phyloP scores from a whole-genome alignment of 345 rosid genomes.

The Balakata baccata region DNA sequence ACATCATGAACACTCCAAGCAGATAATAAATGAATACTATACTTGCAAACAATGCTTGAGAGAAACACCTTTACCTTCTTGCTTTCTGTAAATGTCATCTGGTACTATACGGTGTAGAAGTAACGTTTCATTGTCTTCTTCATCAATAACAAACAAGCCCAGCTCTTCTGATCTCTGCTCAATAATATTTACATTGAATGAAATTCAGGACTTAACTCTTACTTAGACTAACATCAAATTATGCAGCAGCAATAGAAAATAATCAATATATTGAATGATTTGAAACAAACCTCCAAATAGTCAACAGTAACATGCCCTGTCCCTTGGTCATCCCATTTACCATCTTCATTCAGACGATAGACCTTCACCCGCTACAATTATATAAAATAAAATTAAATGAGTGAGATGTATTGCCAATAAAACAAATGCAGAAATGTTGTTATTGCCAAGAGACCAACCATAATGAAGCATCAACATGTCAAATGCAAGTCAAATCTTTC shows the following conservation, averaged over 20 bases:
- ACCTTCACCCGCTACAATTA: slow-evolving; percentile 80
- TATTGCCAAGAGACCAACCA: too few species aligned
- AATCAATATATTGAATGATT: not conserved
- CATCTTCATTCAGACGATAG: slow-evolving; percentile 64
- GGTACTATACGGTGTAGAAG: slow-evolving; percentile 74
- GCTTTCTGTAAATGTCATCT: slow-evolving; percentile 80
- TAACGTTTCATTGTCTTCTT: slow-evolving; percentile 74
- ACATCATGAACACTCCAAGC: not conserved
- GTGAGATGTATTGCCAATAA: not conserved
- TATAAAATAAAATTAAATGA: not conserved
- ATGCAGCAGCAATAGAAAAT: not conserved
- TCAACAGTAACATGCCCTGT: slow-evolving; percentile 82
- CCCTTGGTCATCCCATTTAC: slow-evolving; percentile 96
- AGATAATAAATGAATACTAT: not conserved
- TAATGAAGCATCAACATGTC: too few species aligned
- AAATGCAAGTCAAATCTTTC: too few species aligned
- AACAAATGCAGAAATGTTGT: not conserved
- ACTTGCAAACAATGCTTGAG: not conserved
- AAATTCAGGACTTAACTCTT: slow-evolving; percentile 8
- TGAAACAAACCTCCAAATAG: slow-evolving; percentile 67
- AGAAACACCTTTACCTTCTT: too few species aligned
- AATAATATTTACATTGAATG: slow-evolving; percentile 26
- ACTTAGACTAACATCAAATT: not conserved
- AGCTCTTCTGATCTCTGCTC: slow-evolving; percentile 74
- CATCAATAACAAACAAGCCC: slow-evolving; percentile 75